These are phyloP conservation scores for Pythium periplocum DNA, from an alignment of 352 stramenopile species.

Conservation along the genomic window DNA sequence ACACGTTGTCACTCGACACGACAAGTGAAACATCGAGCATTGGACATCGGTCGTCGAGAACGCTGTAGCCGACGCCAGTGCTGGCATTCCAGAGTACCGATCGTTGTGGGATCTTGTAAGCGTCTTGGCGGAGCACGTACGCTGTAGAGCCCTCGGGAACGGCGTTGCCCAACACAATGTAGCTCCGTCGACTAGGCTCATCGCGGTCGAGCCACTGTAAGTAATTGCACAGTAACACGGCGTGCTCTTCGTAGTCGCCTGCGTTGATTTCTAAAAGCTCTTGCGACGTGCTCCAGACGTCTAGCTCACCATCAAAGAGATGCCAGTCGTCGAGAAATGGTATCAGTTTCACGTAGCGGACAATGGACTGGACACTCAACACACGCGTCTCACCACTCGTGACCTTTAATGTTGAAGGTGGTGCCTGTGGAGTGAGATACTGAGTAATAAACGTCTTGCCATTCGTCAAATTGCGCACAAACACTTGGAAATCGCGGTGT, in stretches of 20 bases:
- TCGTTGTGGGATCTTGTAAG: slow-evolving; percentile 39
- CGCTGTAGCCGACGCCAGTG: slow-evolving; percentile 69
- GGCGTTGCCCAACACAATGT: slow-evolving; percentile 82
- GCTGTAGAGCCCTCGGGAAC: slow-evolving; percentile 87
- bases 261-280: slow-evolving; percentile 88
- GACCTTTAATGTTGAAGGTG: slow-evolving; percentile 31
- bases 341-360: slow-evolving; percentile 90
- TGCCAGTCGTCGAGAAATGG: slow-evolving; percentile 91
- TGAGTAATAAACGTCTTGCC: slow-evolving; percentile 62
- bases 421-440: slow-evolving; percentile 69
- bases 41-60: slow-evolving; percentile 75
- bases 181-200: slow-evolving; percentile 34
- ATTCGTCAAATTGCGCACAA: slow-evolving; percentile 69
- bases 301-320: slow-evolving; percentile 66
- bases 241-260: slow-evolving; percentile 89
- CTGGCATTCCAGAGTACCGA: slow-evolving; percentile 88
- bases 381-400: background rate
- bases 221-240: slow-evolving; percentile 89
- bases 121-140: slow-evolving; percentile 72
- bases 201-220: slow-evolving; percentile 82
- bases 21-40: slow-evolving; percentile 82
- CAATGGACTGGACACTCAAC: slow-evolving; percentile 27
- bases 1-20: slow-evolving; percentile 89
- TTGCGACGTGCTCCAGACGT: slow-evolving; percentile 88
- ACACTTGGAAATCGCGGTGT: slow-evolving; percentile 54